Conservation (phyloP, 2,329 filamentous ascomycete species). For the Ophiocordyceps camponoti-floridani region DNA sequence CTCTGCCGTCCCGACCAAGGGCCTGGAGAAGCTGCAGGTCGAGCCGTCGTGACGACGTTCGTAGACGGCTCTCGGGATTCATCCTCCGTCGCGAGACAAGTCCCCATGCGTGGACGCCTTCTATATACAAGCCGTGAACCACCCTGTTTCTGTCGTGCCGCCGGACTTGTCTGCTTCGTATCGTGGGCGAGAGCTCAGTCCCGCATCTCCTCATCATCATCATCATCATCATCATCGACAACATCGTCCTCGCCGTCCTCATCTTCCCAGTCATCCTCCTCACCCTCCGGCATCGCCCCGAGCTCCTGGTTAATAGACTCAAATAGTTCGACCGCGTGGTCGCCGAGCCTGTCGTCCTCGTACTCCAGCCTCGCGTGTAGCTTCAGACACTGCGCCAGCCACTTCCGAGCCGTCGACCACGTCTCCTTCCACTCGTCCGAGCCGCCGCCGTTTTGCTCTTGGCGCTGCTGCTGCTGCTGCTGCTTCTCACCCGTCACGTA, state of each 20-base stretch:
- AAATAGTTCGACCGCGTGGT: constrained; percentile 58
- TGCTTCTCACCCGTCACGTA: constrained; percentile 61
- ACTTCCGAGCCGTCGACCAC: constrained; percentile 61
- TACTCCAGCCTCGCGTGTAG: constrained; percentile 70
- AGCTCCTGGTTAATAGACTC: constrained; percentile 44
- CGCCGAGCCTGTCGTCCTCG: constrained; percentile 61
- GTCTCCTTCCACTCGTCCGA: constrained; percentile 39
- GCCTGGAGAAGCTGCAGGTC: constrained; percentile 56
- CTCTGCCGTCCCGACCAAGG: constrained; percentile 38
- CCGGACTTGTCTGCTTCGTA: neutral
- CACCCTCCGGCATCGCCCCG: constrained; percentile 36
- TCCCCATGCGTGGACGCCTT: neutral
- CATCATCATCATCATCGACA: constrained; percentile 27
- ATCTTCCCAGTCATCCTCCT: constrained; percentile 31
- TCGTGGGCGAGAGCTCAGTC: constrained; percentile 10
- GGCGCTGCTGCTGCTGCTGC: constrained; percentile 17
- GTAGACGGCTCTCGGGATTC: neutral
- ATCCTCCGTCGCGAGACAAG: neutral
- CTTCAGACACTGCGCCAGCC: constrained; percentile 65
- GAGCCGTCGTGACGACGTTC: constrained; percentile 20
- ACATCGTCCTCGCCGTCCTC: constrained; percentile 37
- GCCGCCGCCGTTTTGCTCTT: constrained; percentile 6
- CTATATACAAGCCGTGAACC: neutral
- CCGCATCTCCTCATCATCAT: constrained; percentile 39
- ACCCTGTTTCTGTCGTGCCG: constrained; percentile 1